Percentiles rank a stretch among this genome's conserved stretches.
These are phyloP conservation scores for Cadophora gregata DNA, from an alignment of 2,329 filamentous ascomycete genomes.

Conservation along the genomic window DNA sequence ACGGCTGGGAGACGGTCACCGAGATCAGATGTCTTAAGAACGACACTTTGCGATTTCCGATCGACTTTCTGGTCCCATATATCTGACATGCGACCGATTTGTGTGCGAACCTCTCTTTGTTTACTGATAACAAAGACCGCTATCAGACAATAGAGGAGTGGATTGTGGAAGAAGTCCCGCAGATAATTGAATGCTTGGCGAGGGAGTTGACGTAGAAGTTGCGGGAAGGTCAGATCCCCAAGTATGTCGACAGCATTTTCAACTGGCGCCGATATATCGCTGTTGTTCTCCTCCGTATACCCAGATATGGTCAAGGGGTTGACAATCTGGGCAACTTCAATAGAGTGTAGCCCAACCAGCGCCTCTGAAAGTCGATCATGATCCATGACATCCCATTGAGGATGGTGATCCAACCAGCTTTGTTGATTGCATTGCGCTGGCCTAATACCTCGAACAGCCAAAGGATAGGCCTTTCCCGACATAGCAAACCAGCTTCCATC, in stretches of 20 bases:
- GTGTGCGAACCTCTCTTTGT: slow-evolving; percentile 37
- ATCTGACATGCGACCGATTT: slow-evolving; percentile 43
- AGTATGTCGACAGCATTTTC: slow-evolving; percentile 42
- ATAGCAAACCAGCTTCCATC: slow-evolving; percentile 93
- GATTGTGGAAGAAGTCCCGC: slow-evolving; percentile 62
- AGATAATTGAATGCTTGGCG: slow-evolving; percentile 56
- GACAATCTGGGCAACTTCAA: slow-evolving; percentile 52
- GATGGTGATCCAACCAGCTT: slow-evolving; percentile 55
- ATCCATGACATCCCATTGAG: slow-evolving; percentile 44
- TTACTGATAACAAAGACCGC: slow-evolving; percentile 35
- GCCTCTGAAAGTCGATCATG: slow-evolving; percentile 60
- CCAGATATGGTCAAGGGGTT: slow-evolving; percentile 4
- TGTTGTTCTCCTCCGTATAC: slow-evolving; percentile 1
- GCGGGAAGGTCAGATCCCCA: slow-evolving; percentile 51
- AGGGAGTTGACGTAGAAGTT: slow-evolving; percentile 58
- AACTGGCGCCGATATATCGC: slow-evolving; percentile 5
- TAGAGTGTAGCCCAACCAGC: slow-evolving; percentile 74
- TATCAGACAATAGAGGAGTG: slow-evolving; percentile 47
- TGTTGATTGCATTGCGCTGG: slow-evolving; percentile 59
- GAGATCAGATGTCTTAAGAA: slow-evolving; percentile 7
- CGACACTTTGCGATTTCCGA: not conserved
- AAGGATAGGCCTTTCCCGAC: slow-evolving; percentile 84
- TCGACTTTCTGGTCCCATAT: not conserved
- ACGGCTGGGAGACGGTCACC: slow-evolving; percentile 19
- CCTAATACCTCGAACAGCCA: slow-evolving; percentile 73